These are phyloP conservation scores for Micromonas pusilla DNA, from an alignment of 139 green algal species.

Conservation along the genomic window DNA sequence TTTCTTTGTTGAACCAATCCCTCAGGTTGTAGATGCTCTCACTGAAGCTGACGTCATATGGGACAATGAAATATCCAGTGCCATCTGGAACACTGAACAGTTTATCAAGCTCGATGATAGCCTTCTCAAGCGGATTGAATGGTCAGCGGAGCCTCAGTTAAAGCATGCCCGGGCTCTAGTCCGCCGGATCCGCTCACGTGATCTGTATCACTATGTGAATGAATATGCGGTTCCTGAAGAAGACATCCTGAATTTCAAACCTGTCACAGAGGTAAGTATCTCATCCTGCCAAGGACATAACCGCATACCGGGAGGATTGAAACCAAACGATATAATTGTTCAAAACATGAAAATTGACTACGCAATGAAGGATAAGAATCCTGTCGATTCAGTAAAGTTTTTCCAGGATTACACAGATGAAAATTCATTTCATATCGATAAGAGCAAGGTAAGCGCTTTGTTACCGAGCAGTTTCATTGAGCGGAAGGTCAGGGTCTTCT, in stretches of 20 bases:
- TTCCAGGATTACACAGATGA: slow-evolving; percentile 15
- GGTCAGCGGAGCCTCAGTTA: slow-evolving; percentile 13
- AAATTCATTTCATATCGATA: slow-evolving; percentile 2
- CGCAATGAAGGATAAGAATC: slow-evolving; percentile 29
- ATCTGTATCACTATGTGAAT: slow-evolving; percentile 38
- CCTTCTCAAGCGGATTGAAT: slow-evolving; percentile 46
- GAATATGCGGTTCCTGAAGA: slow-evolving; percentile 32
- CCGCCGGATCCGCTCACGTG: slow-evolving; percentile 23
- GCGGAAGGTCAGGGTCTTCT: slow-evolving; percentile 21
- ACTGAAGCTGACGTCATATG: slow-evolving; percentile 47
- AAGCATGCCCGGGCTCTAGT: slow-evolving; percentile 24
- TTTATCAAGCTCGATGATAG: slow-evolving; percentile 70
- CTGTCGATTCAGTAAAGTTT: slow-evolving; percentile 20
- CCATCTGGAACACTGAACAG: slow-evolving; percentile 23
- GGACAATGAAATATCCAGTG: slow-evolving; percentile 26
- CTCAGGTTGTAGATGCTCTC: slow-evolving; percentile 73
- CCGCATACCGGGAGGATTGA: slow-evolving; percentile 20
- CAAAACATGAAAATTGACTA: slow-evolving; percentile 39
- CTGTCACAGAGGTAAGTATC: slow-evolving; percentile 26
- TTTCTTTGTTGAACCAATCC: no score
- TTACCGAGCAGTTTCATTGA: slow-evolving; percentile 13
- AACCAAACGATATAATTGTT: slow-evolving; percentile 28
- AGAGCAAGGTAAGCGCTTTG: slow-evolving; percentile 9
- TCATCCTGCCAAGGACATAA: slow-evolving; percentile 19
- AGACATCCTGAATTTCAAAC: slow-evolving; percentile 25